Evolutionary conservation across 2,329 filamentous ascomycete genomes (phyloP).

Genomic region (Pseudogymnoascus sp.): DNA sequence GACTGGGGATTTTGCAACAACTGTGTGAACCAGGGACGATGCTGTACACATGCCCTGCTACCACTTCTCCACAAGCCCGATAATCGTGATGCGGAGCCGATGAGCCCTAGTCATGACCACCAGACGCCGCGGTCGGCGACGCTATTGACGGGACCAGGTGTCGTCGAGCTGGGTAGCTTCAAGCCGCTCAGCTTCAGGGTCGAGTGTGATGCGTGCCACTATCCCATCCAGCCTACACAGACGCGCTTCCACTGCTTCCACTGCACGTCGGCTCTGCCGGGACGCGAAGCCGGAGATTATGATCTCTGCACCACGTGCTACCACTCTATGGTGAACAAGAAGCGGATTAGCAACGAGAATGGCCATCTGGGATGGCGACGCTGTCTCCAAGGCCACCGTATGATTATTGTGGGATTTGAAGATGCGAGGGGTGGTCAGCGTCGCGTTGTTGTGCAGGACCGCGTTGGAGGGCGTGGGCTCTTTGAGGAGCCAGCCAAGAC

Average conservation of each 20-base stretch:
- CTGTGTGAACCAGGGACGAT: constrained; percentile 74
- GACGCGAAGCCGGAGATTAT: constrained; percentile 56
- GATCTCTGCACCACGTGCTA: constrained; percentile 81
- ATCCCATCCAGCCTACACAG: constrained; percentile 59
- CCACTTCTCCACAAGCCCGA: constrained; percentile 57
- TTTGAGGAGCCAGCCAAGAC: constrained; percentile 40
- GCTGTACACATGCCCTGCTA: constrained; percentile 73
- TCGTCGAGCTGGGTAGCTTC: constrained; percentile 43
- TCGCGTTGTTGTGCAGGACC: constrained; percentile 58
- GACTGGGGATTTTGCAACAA: constrained; percentile 91
- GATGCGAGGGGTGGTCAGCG: constrained; percentile 58
- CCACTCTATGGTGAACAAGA: constrained; percentile 50
- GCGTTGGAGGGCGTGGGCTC: constrained; percentile 69
- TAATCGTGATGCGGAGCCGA: constrained; percentile 25
- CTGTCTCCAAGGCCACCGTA: constrained; percentile 72
- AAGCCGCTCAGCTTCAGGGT: constrained; percentile 64
- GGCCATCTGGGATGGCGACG: constrained; percentile 75
- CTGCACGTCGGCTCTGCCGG: constrained; percentile 49
- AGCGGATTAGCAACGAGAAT: constrained; percentile 64
- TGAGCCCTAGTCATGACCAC: constrained; percentile 34
- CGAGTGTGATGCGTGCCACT: constrained; percentile 69
- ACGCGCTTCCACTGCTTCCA: constrained; percentile 72
- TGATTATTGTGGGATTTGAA: constrained; percentile 71
- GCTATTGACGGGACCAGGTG: constrained; percentile 39
- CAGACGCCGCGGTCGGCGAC: constrained; percentile 39